phyloP scores from a whole-genome alignment of 2,329 filamentous ascomycete genomes.

The Sarocladium kiliense region DNA sequence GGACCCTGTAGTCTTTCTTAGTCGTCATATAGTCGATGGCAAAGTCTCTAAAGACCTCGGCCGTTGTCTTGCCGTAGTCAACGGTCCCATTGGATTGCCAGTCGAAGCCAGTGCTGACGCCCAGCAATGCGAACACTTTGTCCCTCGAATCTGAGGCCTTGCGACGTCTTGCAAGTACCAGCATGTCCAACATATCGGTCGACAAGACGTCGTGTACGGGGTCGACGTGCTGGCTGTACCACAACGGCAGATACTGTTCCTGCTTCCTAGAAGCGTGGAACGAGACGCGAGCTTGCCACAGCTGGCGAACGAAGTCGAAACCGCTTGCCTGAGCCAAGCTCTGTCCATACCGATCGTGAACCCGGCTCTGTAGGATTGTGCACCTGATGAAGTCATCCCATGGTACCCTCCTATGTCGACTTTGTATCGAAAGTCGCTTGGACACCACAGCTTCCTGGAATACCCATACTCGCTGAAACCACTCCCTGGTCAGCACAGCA shows the following conservation, averaged over 20 bases:
- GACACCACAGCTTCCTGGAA: conserved; percentile 10
- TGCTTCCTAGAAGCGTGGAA: not conserved
- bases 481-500: not conserved
- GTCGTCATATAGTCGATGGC: conserved; percentile 1
- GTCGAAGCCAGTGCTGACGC: conserved; percentile 9
- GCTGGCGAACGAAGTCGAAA: conserved; percentile 7
- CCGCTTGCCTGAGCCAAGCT: not conserved
- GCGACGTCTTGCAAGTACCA: conserved; percentile 1
- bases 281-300: conserved; percentile 7
- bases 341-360: conserved; percentile 4
- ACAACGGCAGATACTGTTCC: not conserved
- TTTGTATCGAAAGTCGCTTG: conserved; percentile 4
- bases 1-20: not conserved
- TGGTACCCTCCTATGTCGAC: conserved; percentile 3
- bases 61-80: conserved; percentile 6
- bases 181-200: conserved; percentile 8
- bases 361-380: not conserved
- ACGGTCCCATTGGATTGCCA: conserved; percentile 5
- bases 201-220: not conserved
- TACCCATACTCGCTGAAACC: conserved; percentile 9
- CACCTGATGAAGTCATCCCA: conserved; percentile 9
- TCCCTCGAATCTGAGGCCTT: conserved; percentile 1
- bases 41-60: conserved; percentile 5
- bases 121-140: conserved; percentile 7
- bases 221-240: not conserved